Conservation (phyloP, 176 grass and related monocot genomes). For the Aegilops tauschii region DNA sequence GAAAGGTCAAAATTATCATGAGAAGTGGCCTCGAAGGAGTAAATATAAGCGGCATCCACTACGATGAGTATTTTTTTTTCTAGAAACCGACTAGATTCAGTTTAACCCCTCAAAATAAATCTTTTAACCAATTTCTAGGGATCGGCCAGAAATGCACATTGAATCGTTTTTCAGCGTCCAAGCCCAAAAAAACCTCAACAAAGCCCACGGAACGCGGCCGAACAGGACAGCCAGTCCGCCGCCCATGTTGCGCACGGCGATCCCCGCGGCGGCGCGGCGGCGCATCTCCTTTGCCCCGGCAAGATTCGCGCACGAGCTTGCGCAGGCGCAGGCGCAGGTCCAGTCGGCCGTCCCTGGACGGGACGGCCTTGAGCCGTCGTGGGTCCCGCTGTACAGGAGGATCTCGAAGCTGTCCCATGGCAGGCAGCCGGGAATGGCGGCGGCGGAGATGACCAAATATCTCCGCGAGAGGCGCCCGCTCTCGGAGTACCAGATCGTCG, state of each 20-base stretch:
- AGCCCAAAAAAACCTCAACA: not conserved
- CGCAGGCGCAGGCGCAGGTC: not conserved
- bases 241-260: slow-evolving; percentile 4
- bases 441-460: slow-evolving; percentile 33
- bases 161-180: no score
- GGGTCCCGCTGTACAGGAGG: slow-evolving; percentile 10
- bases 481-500: slow-evolving; percentile 9
- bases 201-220: not conserved
- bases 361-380: not conserved
- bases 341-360: not conserved
- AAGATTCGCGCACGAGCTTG: not conserved
- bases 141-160: no score
- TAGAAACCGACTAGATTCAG: no score
- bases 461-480: slow-evolving; percentile 4
- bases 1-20: no score
- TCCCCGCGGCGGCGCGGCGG: not conserved
- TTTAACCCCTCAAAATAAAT: no score
- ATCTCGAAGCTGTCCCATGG: slow-evolving; percentile 7
- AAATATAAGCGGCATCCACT: no score
- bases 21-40: no score
- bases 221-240: not conserved
- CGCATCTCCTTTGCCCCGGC: not conserved
- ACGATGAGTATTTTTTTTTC: no score
- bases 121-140: no score
- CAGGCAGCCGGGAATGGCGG: slow-evolving; percentile 16